A percentile compares a stretch with the other conserved stretches of the same genome.
Evolutionary conservation across 139 green algal genomes (phyloP).

Genomic region (Mesostigma viride): DNA sequence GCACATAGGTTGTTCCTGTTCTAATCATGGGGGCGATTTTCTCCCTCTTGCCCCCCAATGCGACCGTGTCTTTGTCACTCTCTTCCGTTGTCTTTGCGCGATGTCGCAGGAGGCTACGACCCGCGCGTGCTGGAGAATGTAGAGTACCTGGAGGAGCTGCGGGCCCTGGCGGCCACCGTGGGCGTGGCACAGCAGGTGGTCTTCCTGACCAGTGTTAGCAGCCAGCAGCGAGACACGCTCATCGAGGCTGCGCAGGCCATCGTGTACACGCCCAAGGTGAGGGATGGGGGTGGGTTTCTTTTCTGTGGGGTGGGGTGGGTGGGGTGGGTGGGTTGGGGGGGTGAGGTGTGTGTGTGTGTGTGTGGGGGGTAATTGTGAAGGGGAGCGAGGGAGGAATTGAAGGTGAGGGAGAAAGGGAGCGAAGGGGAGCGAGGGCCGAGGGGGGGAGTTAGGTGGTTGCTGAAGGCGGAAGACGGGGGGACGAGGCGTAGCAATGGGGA

Average conservation of each 20-base stretch:
- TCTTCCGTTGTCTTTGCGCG: too few relatives aligned
- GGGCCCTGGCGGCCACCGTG: constrained; percentile 34
- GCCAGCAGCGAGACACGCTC: constrained; percentile 54
- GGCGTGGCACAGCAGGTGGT: constrained; percentile 48
- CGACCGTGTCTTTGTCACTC: too few relatives aligned
- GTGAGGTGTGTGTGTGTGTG: not conserved
- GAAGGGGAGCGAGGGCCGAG: too few relatives aligned
- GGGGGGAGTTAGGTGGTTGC: too few relatives aligned
- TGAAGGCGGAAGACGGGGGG: too few relatives aligned
- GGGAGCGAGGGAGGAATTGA: too few relatives aligned
- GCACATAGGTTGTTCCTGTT: too few relatives aligned
- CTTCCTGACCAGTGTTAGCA: constrained; percentile 78
- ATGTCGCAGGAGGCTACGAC: constrained; percentile 76
- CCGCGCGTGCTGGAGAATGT: constrained; percentile 72
- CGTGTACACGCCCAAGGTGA: constrained; percentile 65
- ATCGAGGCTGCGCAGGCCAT: constrained; percentile 51
- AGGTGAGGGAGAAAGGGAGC: too few relatives aligned
- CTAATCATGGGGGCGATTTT: too few relatives aligned
- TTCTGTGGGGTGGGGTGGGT: not conserved
- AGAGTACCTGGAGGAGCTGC: constrained; percentile 65
- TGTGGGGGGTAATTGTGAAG: too few relatives aligned
- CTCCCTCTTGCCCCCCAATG: too few relatives aligned
- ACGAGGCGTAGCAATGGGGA: too few relatives aligned
- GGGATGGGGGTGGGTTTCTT: not conserved
- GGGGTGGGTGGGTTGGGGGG: not conserved